phyloP scores from a whole-genome alignment of 1,284 basidiomycete genomes.

The Naganishia albida region DNA sequence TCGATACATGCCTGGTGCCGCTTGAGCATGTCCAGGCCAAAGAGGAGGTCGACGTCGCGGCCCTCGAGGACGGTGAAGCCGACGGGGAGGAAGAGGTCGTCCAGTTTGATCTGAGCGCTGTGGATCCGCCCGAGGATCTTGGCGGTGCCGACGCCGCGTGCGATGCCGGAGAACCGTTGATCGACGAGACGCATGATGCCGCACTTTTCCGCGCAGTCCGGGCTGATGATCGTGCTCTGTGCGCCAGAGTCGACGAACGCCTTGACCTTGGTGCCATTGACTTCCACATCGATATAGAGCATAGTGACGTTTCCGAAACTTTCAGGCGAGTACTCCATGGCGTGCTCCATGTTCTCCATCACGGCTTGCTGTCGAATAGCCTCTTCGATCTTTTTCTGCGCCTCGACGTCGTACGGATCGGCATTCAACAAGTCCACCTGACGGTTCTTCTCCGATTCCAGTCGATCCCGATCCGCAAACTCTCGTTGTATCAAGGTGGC shows the following conservation, averaged over 20 bases:
- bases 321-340: constrained; percentile 88
- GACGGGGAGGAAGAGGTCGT: constrained; percentile 80
- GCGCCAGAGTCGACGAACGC: constrained; percentile 98
- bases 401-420: constrained; percentile 85
- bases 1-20: constrained; percentile 96
- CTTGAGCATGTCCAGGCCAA: constrained; percentile 98
- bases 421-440: constrained; percentile 73
- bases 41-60: constrained; percentile 84
- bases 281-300: constrained; percentile 81
- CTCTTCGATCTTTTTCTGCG: constrained; percentile 91
- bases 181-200: constrained; percentile 96
- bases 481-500: constrained; percentile 70
- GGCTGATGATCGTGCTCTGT: constrained; percentile 89
- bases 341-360: constrained; percentile 86
- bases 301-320: constrained; percentile 92
- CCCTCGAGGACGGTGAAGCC: constrained; percentile 97
- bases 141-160: constrained; percentile 93
- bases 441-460: constrained; percentile 62
- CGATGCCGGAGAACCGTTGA: constrained; percentile 82
- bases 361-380: constrained; percentile 87
- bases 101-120: constrained; percentile 85
- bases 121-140: constrained; percentile 93
- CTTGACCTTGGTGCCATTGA: constrained; percentile 85
- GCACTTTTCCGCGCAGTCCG: constrained; percentile 89
- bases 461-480: constrained; percentile 61